A percentile compares a stretch with the other conserved stretches of the same genome.
phyloP scores from a whole-genome alignment of 2,329 filamentous ascomycete genomes.

The Onygena corvina region DNA sequence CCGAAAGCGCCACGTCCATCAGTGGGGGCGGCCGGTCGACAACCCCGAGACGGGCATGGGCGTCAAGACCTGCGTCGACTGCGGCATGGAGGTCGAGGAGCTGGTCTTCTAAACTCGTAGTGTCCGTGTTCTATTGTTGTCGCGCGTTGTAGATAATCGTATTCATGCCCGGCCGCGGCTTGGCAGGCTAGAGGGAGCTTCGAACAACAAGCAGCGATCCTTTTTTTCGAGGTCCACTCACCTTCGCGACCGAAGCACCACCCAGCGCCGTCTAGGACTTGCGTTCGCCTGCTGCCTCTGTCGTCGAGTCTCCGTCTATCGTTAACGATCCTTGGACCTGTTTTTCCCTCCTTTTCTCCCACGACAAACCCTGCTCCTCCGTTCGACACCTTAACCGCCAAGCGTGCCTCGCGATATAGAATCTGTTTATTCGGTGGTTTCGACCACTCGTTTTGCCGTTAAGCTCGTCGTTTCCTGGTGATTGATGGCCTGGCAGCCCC shows the following conservation, averaged over 20 bases:
- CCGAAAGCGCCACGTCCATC: slow-evolving; percentile 69
- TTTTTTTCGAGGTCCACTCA: slow-evolving; percentile 1
- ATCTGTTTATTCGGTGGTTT: not conserved
- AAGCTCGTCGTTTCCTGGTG: not conserved
- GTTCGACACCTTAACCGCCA: not conserved
- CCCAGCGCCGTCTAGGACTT: not conserved
- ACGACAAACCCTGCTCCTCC: not conserved
- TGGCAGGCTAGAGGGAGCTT: slow-evolving; percentile 7
- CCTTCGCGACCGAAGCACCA: not conserved
- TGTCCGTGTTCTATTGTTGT: not conserved
- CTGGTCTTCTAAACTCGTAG: slow-evolving; percentile 39
- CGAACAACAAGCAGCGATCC: slow-evolving; percentile 8
- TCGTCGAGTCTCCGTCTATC: not conserved
- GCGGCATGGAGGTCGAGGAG: slow-evolving; percentile 57
- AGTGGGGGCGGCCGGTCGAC: slow-evolving; percentile 56
- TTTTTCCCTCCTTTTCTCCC: not conserved
- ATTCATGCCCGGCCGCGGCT: slow-evolving; percentile 4
- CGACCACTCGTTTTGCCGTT: not conserved
- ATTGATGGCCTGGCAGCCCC: slow-evolving; percentile 59
- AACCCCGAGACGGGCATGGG: slow-evolving; percentile 46
- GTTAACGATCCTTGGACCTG: not conserved
- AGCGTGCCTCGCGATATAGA: slow-evolving; percentile 4
- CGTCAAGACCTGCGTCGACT: slow-evolving; percentile 60
- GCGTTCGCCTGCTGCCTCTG: not conserved
- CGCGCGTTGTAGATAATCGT: not conserved